Evolutionary conservation across 2,329 filamentous ascomycete genomes (phyloP), one percentile per base, ranked within the genome.

Genomic region (Hypoxylon sp.): DNA sequence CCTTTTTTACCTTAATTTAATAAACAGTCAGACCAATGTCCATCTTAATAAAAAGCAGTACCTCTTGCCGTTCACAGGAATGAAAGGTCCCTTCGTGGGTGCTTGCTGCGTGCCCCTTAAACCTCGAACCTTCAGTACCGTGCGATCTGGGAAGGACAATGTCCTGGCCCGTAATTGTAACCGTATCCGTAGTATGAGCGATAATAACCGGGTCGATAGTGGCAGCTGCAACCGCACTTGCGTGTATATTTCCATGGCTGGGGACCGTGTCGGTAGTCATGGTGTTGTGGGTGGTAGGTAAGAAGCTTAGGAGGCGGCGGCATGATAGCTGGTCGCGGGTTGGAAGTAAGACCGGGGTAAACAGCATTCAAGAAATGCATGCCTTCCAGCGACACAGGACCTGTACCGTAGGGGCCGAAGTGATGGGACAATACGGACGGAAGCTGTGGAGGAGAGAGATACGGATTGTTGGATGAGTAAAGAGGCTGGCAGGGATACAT

Each of bases 391-490:
- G 56, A 58, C 2, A 68, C 35, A 0, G 61, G 65, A 8, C 65
- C 65, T 8, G 24, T 53, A 3, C 65, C 65, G 35, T 57, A 58
- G 3, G 65, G 65, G 10, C 65, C 65, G 19, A 68, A 68, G 47
- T 68, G 65, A 33, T n/a, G 31, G 13, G 60, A 29, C 6, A 68
- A 22, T 33, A 68, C 26, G 29, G 35, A 56, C 11, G 54, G 65
- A 4, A 52, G 54, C 24, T 29, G 54, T 5, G 65, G 65, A 26
- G 59, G 50, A 14, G 33, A 5, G 13, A 39, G 46, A 51, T 60
- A 61, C 1, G 14, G 14, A 47, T 50, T 24, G n/a, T 58, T 17
- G 44, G 24, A n/a, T 11, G 47, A 47, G 50, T 48, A 52, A 31
- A 35, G 31, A 22, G 37, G 60, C 5, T 31, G 52, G 46, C 26